Evolutionary conservation across 768 basidiomycete species (phyloP), one percentile per base, ranked within the genome.

Genomic region (Mycena polygramma): DNA sequence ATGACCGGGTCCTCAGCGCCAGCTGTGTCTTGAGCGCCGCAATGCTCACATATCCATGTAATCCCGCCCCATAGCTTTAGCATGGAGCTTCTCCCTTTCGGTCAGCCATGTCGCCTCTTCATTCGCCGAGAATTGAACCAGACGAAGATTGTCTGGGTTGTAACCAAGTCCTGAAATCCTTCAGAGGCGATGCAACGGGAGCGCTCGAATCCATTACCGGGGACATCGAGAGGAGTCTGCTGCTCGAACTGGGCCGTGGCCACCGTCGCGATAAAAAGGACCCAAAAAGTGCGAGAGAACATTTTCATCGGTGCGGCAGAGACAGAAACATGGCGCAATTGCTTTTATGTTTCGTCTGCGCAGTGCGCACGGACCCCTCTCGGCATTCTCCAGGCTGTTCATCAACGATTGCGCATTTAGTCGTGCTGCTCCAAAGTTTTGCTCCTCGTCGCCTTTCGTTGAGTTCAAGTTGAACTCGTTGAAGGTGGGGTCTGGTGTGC

Each of bases 101-200:
- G 66, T 71, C 48, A 74, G 41, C 73, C 73, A 74, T 35, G 26
- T 39, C 26, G 66, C 24, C 76, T 76, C 73, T 77, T 76, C 36
- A n/a, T 51, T 87, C 54, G 83, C 81, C 0, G 63, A 69, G 73
- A 91, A 81, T 74, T 89, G 86, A n/a, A 91, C 87, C 53, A 90
- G 79, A 37, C 90, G 83, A 61, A 81, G 79, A 57, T 82, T 87
- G 39, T 83, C 77, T 46, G 90, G 79, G 77, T 91, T 84, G 58
- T 90, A 78, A 71, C 81, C 80, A 78, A 86, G 87, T 26, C 87
- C 88, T 41, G 10, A 24, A 24, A 6, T 48, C n/a, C 15, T n/a
- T 53, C 35, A 35, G 36, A n/a, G n/a, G n/a, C n/a, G n/a, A n/a
- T n/a, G n/a, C n/a, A n/a, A n/a, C n/a, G n/a, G n/a, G n/a, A n/a